A percentile compares a stretch with the other conserved stretches of the same genome.
Conservation (phyloP, 495 filamentous ascomycete genomes). For the Hypoxylon crocopeplum region DNA sequence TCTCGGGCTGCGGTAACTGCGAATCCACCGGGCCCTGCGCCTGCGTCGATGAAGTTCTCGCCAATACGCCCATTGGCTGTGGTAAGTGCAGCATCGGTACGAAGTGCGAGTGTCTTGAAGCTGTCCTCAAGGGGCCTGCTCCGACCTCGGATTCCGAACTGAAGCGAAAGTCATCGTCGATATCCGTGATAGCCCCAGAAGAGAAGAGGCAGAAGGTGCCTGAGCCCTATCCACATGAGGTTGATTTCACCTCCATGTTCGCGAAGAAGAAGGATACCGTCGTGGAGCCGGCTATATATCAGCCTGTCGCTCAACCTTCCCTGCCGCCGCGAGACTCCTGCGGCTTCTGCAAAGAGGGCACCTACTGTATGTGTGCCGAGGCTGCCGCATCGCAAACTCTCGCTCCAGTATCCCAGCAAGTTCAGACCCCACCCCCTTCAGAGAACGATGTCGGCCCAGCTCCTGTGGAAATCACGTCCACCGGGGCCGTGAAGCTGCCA, state of each 20-base stretch:
- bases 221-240: slow-evolving; percentile 59
- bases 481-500: slow-evolving; percentile 57
- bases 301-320: slow-evolving; percentile 36
- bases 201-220: slow-evolving; percentile 58
- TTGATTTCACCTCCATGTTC: slow-evolving; percentile 76
- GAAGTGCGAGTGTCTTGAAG: slow-evolving; percentile 76
- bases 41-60: slow-evolving; percentile 59
- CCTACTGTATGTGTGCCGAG: slow-evolving; percentile 84
- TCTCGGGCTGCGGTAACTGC: slow-evolving; percentile 60
- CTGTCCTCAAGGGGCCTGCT: slow-evolving; percentile 33
- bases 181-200: slow-evolving; percentile 58
- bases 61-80: slow-evolving; percentile 60
- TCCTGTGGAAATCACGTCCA: slow-evolving; percentile 57
- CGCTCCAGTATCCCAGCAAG: slow-evolving; percentile 54
- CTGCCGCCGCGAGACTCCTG: slow-evolving; percentile 66
- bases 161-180: slow-evolving; percentile 42
- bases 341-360: slow-evolving; percentile 88
- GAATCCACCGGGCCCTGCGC: slow-evolving; percentile 55
- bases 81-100: slow-evolving; percentile 64
- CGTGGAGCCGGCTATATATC: slow-evolving; percentile 33
- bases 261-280: slow-evolving; percentile 43
- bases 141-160: slow-evolving; percentile 42
- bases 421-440: slow-evolving; percentile 72
- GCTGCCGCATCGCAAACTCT: slow-evolving; percentile 59
- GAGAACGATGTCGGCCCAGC: slow-evolving; percentile 64